A percentile compares a stretch with the other conserved stretches of the same genome.
Evolutionary conservation across 2,329 filamentous ascomycete genomes (phyloP).

Genomic region (Nemania abortiva): DNA sequence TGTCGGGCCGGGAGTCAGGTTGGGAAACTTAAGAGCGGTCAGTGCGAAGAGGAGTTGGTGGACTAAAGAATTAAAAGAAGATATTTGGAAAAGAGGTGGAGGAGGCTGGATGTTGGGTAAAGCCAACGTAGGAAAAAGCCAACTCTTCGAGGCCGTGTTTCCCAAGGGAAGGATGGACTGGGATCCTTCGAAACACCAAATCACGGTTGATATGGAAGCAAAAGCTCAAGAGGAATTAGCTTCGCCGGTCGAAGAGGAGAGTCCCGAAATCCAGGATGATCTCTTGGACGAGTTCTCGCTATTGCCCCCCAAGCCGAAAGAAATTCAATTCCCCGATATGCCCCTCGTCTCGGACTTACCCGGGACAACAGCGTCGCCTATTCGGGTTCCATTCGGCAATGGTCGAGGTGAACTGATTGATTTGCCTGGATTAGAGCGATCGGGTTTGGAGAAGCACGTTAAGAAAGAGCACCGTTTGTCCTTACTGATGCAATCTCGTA

Average conservation of each 20-base stretch:
- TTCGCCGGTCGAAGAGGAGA: neutral
- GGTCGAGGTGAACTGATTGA: slow-evolving; percentile 93
- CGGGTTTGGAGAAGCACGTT: slow-evolving; percentile 78
- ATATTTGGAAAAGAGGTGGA: slow-evolving; percentile 85
- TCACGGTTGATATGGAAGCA: slow-evolving; percentile 51
- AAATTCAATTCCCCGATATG: slow-evolving; percentile 83
- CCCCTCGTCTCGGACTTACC: slow-evolving; percentile 88
- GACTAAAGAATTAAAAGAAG: slow-evolving; percentile 86
- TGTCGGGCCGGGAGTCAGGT: slow-evolving; percentile 74
- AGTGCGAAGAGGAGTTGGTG: slow-evolving; percentile 91
- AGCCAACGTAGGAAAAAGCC: slow-evolving; percentile 96
- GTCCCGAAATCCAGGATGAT: slow-evolving; percentile 44
- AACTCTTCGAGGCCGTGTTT: slow-evolving; percentile 87
- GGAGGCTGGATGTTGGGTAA: slow-evolving; percentile 98
- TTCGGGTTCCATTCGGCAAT: slow-evolving; percentile 88
- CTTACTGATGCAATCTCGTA: slow-evolving; percentile 82
- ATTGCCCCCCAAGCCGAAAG: slow-evolving; percentile 80
- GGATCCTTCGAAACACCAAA: slow-evolving; percentile 54
- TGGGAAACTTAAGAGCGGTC: slow-evolving; percentile 89
- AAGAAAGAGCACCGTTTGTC: slow-evolving; percentile 72
- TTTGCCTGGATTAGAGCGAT: slow-evolving; percentile 84
- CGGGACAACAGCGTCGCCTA: slow-evolving; percentile 94
- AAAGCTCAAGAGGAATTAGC: slow-evolving; percentile 23
- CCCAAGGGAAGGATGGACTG: slow-evolving; percentile 75
- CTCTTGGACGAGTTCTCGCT: slow-evolving; percentile 64